Evolutionary conservation across 2,329 filamentous ascomycete genomes (phyloP), one percentile per base, ranked within the genome.

Genomic region (Colletotrichum filicis): DNA sequence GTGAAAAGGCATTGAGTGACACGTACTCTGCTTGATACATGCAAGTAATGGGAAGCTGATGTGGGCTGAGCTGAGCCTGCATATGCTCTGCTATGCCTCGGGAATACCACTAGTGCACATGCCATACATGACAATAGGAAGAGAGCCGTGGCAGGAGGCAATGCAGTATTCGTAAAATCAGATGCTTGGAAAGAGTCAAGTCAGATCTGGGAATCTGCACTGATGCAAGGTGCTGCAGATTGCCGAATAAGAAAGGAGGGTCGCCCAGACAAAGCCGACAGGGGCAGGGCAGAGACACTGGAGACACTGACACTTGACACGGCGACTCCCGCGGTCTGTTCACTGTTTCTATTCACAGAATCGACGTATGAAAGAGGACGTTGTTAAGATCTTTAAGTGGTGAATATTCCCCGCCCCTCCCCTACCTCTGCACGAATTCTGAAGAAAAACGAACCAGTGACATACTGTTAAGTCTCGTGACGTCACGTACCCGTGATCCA

Each of bases 181-280:
- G 64, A 67, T 37, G 65, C 32, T 62, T 68, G 42, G n/a, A 16
- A 35, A 16, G n/a, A 53, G n/a, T 22, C 37, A 42, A 19, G 32
- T 53, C 42, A 53, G 52, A 58, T 56, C 22, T 46, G n/a, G 32
- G 35, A 35, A 8, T 57, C 16, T 30, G 55, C 28, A 59, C 6
- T 19, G 32, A 32, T 35, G 24, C 58, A 30, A 73, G 14, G 59
- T 53, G 16, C 26, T 49, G 59, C 59, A 72, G 70, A 63, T 59
- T 49, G 35, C 59, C 55, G 32, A 69, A 60, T 58, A 49, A 55
- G 58, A 46, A 35, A 24, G 32, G 32, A 67, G 56, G 56, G 32
- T 55, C 22, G 35, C 63, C 56, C 32, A 61, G 46, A 70, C 35
- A 62, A 49, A 53, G 66, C 24, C 24, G 46, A 57, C 69, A 63